Conservation (phyloP, 225 moss, liverwort and hornwort species). For the Bryoerythrophyllum caledonicum region DNA sequence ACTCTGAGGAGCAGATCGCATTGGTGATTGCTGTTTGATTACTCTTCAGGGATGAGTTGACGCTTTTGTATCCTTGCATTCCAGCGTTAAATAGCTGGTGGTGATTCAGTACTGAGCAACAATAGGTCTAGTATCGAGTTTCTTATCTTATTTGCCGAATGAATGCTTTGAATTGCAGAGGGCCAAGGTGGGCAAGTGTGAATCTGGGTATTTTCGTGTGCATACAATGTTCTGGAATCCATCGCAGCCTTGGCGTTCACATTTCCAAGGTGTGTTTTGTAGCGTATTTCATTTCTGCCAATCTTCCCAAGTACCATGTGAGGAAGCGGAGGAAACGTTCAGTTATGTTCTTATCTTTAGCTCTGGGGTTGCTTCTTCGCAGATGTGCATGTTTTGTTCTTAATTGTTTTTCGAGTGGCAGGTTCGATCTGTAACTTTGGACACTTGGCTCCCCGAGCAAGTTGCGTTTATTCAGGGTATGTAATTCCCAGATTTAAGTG, state of each 20-base stretch:
- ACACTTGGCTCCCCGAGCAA: constrained; percentile 99
- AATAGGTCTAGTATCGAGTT: neutral
- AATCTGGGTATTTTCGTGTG: constrained; percentile 98
- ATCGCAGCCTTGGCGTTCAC: constrained; percentile 98
- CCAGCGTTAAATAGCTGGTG: neutral
- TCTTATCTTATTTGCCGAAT: constrained; percentile 3
- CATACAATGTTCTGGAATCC: constrained; percentile 98
- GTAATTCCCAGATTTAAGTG: neutral
- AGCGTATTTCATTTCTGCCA: constrained; percentile 3
- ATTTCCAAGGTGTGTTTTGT: constrained; percentile 77
- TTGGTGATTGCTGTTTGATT: neutral
- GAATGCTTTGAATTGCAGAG: constrained; percentile 51
- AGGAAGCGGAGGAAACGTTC: neutral
- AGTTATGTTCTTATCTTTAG: neutral
- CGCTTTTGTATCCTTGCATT: constrained; percentile 6
- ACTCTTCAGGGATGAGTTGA: neutral
- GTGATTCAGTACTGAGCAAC: neutral
- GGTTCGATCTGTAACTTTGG: constrained; percentile 98
- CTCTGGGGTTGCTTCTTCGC: neutral
- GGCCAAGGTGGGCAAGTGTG: constrained; percentile 99
- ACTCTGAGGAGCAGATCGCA: neutral
- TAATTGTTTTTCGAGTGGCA: constrained; percentile 32
- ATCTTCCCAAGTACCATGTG: neutral
- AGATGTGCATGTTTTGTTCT: constrained; percentile 15
- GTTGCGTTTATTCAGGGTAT: constrained; percentile 94